These are phyloP conservation scores for Melanomma pulvis-pyrius DNA, from an alignment of 495 filamentous ascomycete species.

Conservation along the genomic window DNA sequence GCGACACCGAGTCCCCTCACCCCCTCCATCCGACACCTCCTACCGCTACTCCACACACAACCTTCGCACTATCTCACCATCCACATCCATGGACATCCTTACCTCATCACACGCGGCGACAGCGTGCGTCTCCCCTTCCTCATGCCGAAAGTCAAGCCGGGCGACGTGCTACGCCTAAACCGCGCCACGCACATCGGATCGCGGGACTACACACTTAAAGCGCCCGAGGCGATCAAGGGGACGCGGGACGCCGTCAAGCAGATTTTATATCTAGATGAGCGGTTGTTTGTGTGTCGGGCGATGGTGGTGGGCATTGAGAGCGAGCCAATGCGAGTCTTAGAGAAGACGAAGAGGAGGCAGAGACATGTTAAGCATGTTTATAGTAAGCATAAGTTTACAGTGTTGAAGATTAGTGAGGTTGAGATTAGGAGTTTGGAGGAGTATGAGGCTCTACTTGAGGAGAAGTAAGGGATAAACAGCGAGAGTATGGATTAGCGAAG, in stretches of 20 bases:
- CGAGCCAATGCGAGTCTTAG: slow-evolving; percentile 82
- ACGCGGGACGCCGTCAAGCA: slow-evolving; percentile 46
- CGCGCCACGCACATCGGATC: slow-evolving; percentile 77
- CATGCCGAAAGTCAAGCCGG: slow-evolving; percentile 79
- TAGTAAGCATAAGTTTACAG: slow-evolving; percentile 89
- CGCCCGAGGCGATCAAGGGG: slow-evolving; percentile 46
- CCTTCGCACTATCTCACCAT: slow-evolving; percentile 81
- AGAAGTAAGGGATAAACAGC: slow-evolving; percentile 37
- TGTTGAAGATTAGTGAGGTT: slow-evolving; percentile 80
- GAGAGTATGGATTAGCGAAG: too few species aligned
- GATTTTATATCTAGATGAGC: slow-evolving; percentile 68
- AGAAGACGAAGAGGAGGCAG: slow-evolving; percentile 92
- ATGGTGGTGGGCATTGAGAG: slow-evolving; percentile 82
- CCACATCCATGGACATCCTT: slow-evolving; percentile 84
- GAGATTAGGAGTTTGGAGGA: slow-evolving; percentile 67
- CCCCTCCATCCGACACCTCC: slow-evolving; percentile 63
- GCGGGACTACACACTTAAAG: slow-evolving; percentile 87
- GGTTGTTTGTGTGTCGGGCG: slow-evolving; percentile 80
- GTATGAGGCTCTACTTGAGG: slow-evolving; percentile 44
- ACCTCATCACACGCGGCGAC: slow-evolving; percentile 88
- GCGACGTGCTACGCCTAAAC: slow-evolving; percentile 84
- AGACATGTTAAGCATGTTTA: slow-evolving; percentile 69
- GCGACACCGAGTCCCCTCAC: slow-evolving; percentile 51
- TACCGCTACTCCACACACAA: slow-evolving; percentile 79
- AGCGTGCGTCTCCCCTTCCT: slow-evolving; percentile 89